Conservation (phyloP, 2,329 filamentous ascomycete species). For the Sclerotinia spermophila region DNA sequence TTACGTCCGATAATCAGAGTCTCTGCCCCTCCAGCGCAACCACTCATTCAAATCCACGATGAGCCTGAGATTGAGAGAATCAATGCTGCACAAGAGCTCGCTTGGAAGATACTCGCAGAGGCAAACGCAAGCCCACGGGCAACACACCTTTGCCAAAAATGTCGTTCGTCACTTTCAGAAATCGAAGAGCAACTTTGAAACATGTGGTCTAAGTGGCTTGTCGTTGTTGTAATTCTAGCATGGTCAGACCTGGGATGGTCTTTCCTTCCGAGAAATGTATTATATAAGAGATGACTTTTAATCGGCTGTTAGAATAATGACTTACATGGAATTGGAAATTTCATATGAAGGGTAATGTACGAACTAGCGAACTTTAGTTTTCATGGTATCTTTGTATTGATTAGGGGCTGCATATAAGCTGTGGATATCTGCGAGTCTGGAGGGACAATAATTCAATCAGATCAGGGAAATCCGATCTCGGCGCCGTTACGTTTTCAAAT, state of each 20-base stretch:
- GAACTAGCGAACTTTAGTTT: not conserved
- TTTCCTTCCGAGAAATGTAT: not conserved
- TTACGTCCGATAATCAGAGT: not conserved
- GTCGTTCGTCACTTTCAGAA: not conserved
- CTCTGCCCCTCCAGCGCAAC: not conserved
- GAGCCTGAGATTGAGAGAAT: not conserved
- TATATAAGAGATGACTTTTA: not conserved
- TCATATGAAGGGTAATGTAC: not conserved
- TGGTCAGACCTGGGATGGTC: not conserved
- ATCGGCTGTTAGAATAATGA: not conserved
- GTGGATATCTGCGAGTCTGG: not conserved
- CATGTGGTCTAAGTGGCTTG: not conserved
- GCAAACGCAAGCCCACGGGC: not conserved
- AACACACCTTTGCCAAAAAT: not conserved
- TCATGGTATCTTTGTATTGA: not conserved
- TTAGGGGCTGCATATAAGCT: too few species aligned
- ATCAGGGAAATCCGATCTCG: not conserved
- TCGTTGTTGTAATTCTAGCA: not conserved
- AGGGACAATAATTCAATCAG: not conserved
- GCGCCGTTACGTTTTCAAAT: not conserved
- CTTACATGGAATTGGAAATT: not conserved
- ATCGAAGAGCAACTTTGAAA: not conserved
- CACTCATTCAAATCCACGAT: not conserved
- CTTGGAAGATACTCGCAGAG: not conserved
- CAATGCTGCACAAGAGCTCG: not conserved